A percentile compares a stretch with the other conserved stretches of the same genome.
phyloP scores from a whole-genome alignment of 768 basidiomycete genomes.

The Lentinula detonsa region DNA sequence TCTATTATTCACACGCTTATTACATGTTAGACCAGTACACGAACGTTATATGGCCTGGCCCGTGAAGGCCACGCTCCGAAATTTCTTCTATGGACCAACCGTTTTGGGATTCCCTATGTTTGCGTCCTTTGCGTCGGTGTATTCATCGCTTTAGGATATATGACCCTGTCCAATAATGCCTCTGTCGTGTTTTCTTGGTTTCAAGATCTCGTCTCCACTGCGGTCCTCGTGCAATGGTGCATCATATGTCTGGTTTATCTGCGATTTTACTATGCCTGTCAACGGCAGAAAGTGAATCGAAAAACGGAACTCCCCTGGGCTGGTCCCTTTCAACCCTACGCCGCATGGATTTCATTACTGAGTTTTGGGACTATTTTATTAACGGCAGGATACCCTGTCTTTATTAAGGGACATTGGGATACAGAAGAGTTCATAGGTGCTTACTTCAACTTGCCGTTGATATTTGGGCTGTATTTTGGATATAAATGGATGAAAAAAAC shows the following conservation, averaged over 20 bases:
- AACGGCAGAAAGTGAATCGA: conserved; percentile 13
- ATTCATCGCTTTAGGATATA: background rate
- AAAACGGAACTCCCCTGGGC: conserved; percentile 13
- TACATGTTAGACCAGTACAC: conserved; percentile 39
- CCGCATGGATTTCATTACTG: conserved; percentile 26
- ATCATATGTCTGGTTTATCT: conserved; percentile 1
- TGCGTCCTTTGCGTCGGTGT: conserved; percentile 33
- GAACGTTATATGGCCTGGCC: conserved; percentile 47
- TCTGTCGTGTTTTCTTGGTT: conserved; percentile 7
- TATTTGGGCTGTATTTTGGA: conserved; percentile 33
- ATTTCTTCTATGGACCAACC: conserved; percentile 37
- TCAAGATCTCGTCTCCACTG: conserved; percentile 3
- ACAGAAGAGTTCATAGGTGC: background rate
- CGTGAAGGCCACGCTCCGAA: conserved; percentile 45
- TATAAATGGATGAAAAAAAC: conserved; percentile 37
- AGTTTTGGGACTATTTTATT: conserved; percentile 15
- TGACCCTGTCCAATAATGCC: background rate
- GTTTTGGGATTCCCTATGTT: conserved; percentile 39
- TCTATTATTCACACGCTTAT: background rate
- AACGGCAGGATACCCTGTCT: conserved; percentile 17
- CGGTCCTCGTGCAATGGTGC: conserved; percentile 2
- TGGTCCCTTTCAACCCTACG: conserved; percentile 33
- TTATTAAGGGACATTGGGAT: conserved; percentile 14
- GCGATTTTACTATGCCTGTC: conserved; percentile 3
- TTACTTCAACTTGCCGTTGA: conserved; percentile 46